phyloP scores from a whole-genome alignment of 139 green algal genomes.

The Chlorella sp. region DNA sequence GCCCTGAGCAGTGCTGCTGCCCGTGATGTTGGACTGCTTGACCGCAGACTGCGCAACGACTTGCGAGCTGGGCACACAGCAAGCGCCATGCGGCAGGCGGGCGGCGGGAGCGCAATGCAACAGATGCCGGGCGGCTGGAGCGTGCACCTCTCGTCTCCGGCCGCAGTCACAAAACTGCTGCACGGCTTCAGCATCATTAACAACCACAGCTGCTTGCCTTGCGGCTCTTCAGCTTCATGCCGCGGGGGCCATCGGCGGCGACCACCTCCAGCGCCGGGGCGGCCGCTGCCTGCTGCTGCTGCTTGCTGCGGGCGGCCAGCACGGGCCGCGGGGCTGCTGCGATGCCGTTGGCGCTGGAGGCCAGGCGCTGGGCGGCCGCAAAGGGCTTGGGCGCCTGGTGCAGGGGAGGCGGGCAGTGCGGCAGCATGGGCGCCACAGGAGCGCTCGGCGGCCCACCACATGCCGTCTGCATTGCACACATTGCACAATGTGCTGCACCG shows the following conservation, averaged over 20 bases:
- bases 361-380: conserved; percentile 34
- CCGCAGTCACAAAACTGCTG: background rate
- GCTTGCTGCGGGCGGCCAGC: conserved; percentile 3
- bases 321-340: conserved; percentile 39
- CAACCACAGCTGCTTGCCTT: conserved; percentile 57
- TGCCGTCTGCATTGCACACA: too few relatives aligned
- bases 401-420: background rate
- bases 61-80: background rate
- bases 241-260: conserved; percentile 44
- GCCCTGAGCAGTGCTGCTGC: background rate
- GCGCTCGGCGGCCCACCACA: background rate
- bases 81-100: background rate
- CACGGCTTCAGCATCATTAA: background rate
- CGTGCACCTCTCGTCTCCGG: too few relatives aligned
- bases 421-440: background rate
- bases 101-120: background rate
- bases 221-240: conserved; percentile 77
- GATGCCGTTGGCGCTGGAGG: conserved; percentile 53
- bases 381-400: conserved; percentile 35
- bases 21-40: too few relatives aligned
- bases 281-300: conserved; percentile 34
- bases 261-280: conserved; percentile 25
- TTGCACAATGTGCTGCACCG: background rate
- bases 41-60: background rate
- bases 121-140: too few relatives aligned